Evolutionary conservation across 139 green algal species (phyloP).

Genomic region (Zygnema circumcarinatum): DNA sequence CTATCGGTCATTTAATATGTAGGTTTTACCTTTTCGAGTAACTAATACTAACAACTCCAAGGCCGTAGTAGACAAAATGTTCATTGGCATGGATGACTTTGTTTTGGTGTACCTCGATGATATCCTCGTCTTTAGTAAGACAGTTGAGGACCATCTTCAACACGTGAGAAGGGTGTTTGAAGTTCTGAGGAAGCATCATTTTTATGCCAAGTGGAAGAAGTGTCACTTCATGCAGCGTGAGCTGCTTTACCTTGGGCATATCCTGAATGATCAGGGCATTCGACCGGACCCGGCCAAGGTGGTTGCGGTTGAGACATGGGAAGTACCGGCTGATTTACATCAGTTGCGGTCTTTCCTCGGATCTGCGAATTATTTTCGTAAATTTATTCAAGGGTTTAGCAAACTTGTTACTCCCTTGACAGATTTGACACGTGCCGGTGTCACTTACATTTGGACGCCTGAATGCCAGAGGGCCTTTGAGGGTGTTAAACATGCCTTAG

Average conservation of each 20-base stretch:
- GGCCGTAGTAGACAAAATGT: constrained; percentile 63
- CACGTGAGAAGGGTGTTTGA: constrained; percentile 54
- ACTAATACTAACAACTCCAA: constrained; percentile 58
- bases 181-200: constrained; percentile 54
- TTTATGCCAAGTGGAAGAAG: constrained; percentile 66
- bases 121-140: constrained; percentile 41
- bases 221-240: constrained; percentile 55
- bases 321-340: background rate
- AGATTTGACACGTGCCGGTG: constrained; percentile 2
- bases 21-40: constrained; percentile 40
- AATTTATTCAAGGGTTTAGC: constrained; percentile 61
- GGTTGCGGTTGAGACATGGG: background rate
- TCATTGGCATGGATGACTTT: constrained; percentile 63
- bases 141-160: background rate
- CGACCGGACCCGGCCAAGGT: constrained; percentile 50
- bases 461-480: constrained; percentile 11
- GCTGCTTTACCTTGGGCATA: constrained; percentile 63
- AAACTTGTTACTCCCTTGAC: constrained; percentile 52
- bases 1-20: constrained; percentile 29
- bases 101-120: constrained; percentile 71
- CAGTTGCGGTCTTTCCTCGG: constrained; percentile 26
- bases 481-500: constrained; percentile 4
- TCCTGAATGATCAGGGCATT: constrained; percentile 56
- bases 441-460: background rate
- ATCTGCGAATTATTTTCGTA: constrained; percentile 64